Base-by-base conservation (phyloP, 768 basidiomycete species). In the Psilocybe tampanensis region DNA sequence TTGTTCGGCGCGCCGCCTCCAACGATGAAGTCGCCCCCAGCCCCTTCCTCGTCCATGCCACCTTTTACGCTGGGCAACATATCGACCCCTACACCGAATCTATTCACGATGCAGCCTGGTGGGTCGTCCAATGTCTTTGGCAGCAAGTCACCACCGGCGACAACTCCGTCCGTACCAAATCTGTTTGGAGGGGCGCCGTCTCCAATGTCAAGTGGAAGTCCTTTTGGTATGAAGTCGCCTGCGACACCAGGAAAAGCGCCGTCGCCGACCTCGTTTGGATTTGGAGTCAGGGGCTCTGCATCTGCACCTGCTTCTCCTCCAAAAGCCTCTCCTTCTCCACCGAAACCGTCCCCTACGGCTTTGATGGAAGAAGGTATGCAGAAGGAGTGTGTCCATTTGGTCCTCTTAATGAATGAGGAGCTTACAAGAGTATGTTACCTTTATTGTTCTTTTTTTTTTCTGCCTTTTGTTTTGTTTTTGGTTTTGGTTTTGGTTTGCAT, bases 311-410 rank as follows among this genome's bases (percentile, higher is more conserved):
- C 61, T 39, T 17, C 42, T 33, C 22, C 55, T 11, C 29, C 29
- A 29, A 29, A 29, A 29, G 29, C 29, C 9, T 4, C 29, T 29
- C 5, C 29, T 9, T 42, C 44, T 44, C 9, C 60, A 1, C 52
- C 56, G 8, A 33, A 12, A 17, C 57, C 58, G 12, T 48, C 55
- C 4, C 62, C 60, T 0, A 64, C 71, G 44, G 56, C 71, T 54
- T 57, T 76, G 55, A 63, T 80, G 58, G 80, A 85, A 57, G 80
- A 84, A 52, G 86, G 87, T 9, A 83, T 94, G 81, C 88, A 90
- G 63, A 76, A 78, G 17, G 86, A 92, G 64, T 87, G 87, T 60
- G 62, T 67, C 2, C 44, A 76, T 32, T 73, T 94, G 32, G 74
- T 86, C 41, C 53, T 60, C 1, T 71, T 67, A 12, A 67, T 91